Base-by-base conservation (phyloP, 140 eudicot species). In the Stevia rebaudiana region DNA sequence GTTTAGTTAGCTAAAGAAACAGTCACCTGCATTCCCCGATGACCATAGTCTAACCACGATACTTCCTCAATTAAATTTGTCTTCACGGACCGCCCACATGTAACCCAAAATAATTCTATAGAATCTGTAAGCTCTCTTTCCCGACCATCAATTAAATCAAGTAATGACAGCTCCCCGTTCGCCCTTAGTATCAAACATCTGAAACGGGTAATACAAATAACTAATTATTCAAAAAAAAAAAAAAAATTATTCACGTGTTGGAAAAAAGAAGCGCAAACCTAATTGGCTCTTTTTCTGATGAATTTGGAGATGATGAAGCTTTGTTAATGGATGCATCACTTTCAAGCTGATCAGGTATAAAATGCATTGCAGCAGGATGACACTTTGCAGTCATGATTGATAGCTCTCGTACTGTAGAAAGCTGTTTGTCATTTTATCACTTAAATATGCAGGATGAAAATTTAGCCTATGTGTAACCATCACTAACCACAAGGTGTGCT, bases 341-440 rank as follows among this genome's bases (percentile, higher is more conserved):
- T 71, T 77, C 76, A 73, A 61, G 84, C 76, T 91, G 98, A 70
- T 91, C 92, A 6, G 98, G 98, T 70, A 91, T 82, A 67, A 91
- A 83, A 15, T 85, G 89, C 95, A 91, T 91, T 47, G 95, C 86
- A 51, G 95, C 90, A 57, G 98, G 98, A 79, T 88, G 98, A 78
- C 92, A 82, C 76, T 91, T 91, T 28, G 95, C 98, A 37, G 96
- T 91, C 95, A 91, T 85, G 81, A 91, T 91, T 41, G 98, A 91
- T 64, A 91, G 91, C 79, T 91, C 96, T 75, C 98, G 95, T 91
- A 91, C 98, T 87, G 98, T 91, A 87, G 98, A 87, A 91, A 91
- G 95, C 98, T 91, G 98, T 91, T 90, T 87, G 98, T 87, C 96
- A 91, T 87, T 82, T 87, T 79, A 91, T 82, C 86, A 91, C 98